Percentiles rank a stretch among this genome's conserved stretches.
Conservation (phyloP, 2,329 filamentous ascomycete species). For the Penicillium sp. region DNA sequence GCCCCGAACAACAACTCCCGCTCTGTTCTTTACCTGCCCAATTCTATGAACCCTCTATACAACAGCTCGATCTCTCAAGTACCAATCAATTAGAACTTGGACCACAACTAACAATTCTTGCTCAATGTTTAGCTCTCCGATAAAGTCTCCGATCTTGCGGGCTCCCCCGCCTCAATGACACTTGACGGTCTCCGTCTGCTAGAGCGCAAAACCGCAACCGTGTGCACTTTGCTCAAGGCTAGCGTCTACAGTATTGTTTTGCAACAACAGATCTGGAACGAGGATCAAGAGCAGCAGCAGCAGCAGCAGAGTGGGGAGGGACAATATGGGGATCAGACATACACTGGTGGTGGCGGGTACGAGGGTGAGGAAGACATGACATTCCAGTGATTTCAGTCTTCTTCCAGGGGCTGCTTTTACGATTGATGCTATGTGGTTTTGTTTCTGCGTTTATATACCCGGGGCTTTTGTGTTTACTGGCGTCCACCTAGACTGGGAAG, state of each 20-base stretch:
- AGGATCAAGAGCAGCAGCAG: constrained; percentile 37
- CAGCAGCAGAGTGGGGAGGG: constrained; percentile 21
- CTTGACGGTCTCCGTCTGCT: constrained; percentile 78
- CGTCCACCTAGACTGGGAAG: not conserved
- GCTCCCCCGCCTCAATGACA: constrained; percentile 71
- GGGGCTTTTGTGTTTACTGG: not conserved
- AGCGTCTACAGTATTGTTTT: constrained; percentile 98
- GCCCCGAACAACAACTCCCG: not conserved
- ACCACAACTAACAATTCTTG: not conserved
- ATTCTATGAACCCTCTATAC: not conserved
- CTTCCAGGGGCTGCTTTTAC: not conserved
- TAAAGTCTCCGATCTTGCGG: constrained; percentile 56
- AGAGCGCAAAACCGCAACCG: constrained; percentile 90
- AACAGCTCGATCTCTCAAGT: not conserved
- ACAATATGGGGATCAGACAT: constrained; percentile 20
- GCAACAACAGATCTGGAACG: constrained; percentile 91
- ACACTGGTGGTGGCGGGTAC: constrained; percentile 13
- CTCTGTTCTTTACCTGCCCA: not conserved
- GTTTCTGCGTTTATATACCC: constrained; percentile 16
- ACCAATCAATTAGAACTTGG: not conserved
- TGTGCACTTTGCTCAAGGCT: constrained; percentile 94
- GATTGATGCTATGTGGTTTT: not conserved
- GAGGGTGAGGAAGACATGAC: constrained; percentile 28
- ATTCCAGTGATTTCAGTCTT: constrained; percentile 20
- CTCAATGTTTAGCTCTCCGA: constrained; percentile 30